Conservation (phyloP, 1,284 basidiomycete species). For the Moesziomyces aphidis region DNA sequence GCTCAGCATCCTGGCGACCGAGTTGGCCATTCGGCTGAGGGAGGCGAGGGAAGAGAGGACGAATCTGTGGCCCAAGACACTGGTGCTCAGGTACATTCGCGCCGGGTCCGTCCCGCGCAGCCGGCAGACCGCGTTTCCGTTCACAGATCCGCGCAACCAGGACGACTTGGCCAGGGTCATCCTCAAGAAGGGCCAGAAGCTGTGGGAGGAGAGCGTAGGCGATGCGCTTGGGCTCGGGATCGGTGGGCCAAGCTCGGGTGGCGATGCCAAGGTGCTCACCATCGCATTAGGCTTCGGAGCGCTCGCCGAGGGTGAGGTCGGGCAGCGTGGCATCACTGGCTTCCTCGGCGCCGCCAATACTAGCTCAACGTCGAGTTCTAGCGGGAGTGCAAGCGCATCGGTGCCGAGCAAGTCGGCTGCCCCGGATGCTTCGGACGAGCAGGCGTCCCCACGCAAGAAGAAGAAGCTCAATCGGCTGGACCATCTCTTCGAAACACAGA, state of each 20-base stretch:
- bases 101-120: constrained; percentile 77
- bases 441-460: constrained; percentile 27
- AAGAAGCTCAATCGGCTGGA: constrained; percentile 38
- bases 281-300: constrained; percentile 85
- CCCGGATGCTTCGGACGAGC: constrained; percentile 10
- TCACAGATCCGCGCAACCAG: constrained; percentile 32
- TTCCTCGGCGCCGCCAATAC: constrained; percentile 75
- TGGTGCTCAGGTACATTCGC: constrained; percentile 74
- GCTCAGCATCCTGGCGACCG: constrained; percentile 89
- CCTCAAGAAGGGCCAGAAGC: constrained; percentile 79
- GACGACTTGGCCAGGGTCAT: constrained; percentile 74
- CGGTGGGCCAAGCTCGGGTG: constrained; percentile 20
- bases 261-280: constrained; percentile 73
- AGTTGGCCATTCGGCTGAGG: constrained; percentile 83
- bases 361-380: neutral
- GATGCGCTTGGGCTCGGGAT: constrained; percentile 45
- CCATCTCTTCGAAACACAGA: constrained; percentile 23
- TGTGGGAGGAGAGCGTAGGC: constrained; percentile 86
- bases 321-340: constrained; percentile 86
- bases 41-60: constrained; percentile 79
- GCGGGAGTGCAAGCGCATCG: constrained; percentile 50
- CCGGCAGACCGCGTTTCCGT: constrained; percentile 86
- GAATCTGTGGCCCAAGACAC: constrained; percentile 87
- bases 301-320: constrained; percentile 81
- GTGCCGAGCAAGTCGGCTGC: constrained; percentile 24